Conservation (phyloP, 306 rosid genomes). For the Ceratonia siliqua region DNA sequence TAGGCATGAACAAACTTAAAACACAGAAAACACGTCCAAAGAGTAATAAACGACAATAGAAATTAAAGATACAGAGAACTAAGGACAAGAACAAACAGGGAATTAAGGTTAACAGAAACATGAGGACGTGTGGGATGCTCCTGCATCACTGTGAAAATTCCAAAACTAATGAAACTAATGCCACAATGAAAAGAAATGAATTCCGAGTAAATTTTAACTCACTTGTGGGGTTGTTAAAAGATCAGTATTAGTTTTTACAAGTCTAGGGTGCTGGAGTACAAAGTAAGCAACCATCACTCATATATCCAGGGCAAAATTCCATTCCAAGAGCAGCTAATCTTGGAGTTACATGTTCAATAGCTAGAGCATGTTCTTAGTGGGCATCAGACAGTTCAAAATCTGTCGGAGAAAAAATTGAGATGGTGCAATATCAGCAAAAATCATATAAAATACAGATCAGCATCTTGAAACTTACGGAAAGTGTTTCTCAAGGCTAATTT, state of each 20-base stretch:
- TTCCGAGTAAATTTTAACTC: conserved; percentile 35
- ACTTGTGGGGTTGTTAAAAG: conserved; percentile 74
- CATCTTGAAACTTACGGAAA: background rate
- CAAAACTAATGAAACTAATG: background rate
- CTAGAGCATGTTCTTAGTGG: conserved; percentile 84
- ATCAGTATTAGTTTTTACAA: conserved; percentile 58
- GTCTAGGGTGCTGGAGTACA: conserved; percentile 73
- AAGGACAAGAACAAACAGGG: no score
- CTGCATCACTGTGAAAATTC: background rate
- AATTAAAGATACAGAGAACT: no score
- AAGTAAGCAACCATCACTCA: conserved; percentile 78
- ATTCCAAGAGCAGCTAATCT: conserved; percentile 73
- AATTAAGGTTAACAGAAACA: no score
- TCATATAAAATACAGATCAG: background rate
- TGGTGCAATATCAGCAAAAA: conserved; percentile 2
- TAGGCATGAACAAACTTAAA: no score
- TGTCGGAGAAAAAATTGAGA: conserved; percentile 18
- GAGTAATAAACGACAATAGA: no score
- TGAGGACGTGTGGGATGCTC: no score
- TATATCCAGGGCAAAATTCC: conserved; percentile 78
- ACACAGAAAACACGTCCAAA: no score
- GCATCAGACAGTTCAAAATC: conserved; percentile 75
- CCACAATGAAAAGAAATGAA: background rate
- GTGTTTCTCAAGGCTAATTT: background rate
- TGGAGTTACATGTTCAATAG: conserved; percentile 73